phyloP scores from a whole-genome alignment of 768 basidiomycete genomes.

The Amanita exitialis region DNA sequence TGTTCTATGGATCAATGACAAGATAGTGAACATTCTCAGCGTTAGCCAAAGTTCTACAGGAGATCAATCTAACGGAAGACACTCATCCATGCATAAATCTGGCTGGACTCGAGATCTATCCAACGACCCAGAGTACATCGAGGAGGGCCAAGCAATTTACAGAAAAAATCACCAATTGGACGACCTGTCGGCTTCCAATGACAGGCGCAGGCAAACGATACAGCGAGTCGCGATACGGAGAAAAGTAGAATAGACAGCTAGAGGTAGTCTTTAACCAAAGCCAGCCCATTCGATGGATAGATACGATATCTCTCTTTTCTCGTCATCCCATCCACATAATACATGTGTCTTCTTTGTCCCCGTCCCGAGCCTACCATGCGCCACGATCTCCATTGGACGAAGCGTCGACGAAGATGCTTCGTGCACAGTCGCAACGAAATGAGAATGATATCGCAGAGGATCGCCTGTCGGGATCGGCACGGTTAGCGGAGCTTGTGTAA shows the following conservation, averaged over 20 bases:
- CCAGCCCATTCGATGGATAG: slow-evolving; percentile 87
- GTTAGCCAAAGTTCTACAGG: slow-evolving; percentile 27
- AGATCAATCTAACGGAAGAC: slow-evolving; percentile 13
- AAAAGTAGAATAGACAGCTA: slow-evolving; percentile 1
- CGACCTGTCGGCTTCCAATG: too few relatives aligned
- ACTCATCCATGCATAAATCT: slow-evolving; percentile 7
- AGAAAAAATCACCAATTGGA: background rate
- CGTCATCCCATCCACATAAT: slow-evolving; percentile 81
- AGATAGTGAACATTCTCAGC: slow-evolving; percentile 52
- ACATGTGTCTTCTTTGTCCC: slow-evolving; percentile 96
- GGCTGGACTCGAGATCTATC: slow-evolving; percentile 20
- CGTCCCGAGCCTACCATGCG: slow-evolving; percentile 90
- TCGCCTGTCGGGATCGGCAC: slow-evolving; percentile 49
- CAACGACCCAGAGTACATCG: slow-evolving; percentile 47
- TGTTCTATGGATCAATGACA: slow-evolving; percentile 69
- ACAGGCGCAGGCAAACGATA: background rate
- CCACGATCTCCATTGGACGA: slow-evolving; percentile 88
- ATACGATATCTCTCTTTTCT: slow-evolving; percentile 54
- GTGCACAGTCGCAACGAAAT: slow-evolving; percentile 82
- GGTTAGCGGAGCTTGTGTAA: background rate
- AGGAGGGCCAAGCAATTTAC: slow-evolving; percentile 35
- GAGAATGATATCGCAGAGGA: slow-evolving; percentile 92
- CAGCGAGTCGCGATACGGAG: background rate
- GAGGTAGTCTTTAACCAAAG: slow-evolving; percentile 45
- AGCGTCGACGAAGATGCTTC: slow-evolving; percentile 50